Base-by-base conservation (phyloP, 129 eudicot species). In the Kitagawia praeruptora region DNA sequence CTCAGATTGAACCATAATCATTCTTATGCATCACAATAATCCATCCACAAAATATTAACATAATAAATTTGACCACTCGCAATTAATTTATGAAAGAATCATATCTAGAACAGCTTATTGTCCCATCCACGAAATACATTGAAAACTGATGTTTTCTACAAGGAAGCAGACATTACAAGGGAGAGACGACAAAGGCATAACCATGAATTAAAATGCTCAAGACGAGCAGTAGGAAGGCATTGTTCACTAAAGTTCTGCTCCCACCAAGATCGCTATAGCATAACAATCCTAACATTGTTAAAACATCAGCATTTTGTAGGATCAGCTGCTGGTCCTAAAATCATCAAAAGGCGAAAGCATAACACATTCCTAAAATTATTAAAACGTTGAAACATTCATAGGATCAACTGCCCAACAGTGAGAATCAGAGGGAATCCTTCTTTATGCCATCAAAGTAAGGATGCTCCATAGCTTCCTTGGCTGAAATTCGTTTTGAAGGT, bases 401-500 rank as follows among this genome's bases (percentile, higher is more conserved):
- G 16, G 27, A 74, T 45, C 77, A 74, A 54, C 76, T 41, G 76
- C 51, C 45, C 4, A 42, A 1, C 16, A 23, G 58, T 74, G 28
- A 81, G 23, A 8, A 15, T 76, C 81, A 91, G 73, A 89, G 89
- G 66, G 15, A 0, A 46, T 95, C 76, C 92, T 93, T 91, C 84
- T 93, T 93, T 34, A 93, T 75, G 79, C 86, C 96, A 85, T 93
- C 87, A 37, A 93, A 93, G 80, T 93, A 93, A 8, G 88, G 93
- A 73, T 93, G 97, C 19, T 93, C 93, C 97, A 91, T 91, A 56
- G 98, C 98, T 81, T 88, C 85, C 85, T 93, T 93, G 3, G 98
- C 98, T 8, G 98, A 93, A 45, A 93, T 93, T 83, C 97, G 77
- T 75, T 81, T 85, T 19, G 93, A 79, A 72, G 98, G 98, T 63